Evolutionary conservation across 139 green algal species (phyloP).

Genomic region (Coccomyxa sp.): DNA sequence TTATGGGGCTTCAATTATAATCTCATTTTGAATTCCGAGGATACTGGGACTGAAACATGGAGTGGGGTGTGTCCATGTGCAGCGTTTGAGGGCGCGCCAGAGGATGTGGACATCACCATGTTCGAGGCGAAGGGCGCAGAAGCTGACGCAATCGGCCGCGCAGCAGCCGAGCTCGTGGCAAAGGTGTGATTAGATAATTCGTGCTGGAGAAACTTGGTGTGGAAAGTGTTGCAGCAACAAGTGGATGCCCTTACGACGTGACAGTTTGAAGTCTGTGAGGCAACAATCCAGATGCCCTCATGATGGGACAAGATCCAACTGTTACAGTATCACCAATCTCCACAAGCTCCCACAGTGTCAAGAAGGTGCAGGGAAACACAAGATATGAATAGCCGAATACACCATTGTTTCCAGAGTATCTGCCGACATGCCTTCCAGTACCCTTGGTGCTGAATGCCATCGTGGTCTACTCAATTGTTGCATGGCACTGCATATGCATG

Average conservation of each 20-base stretch:
- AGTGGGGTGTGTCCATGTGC: not conserved
- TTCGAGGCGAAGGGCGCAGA: conserved; percentile 24
- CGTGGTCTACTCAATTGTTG: no score
- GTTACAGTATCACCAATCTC: not conserved
- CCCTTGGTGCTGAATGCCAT: no score
- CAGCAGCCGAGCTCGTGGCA: conserved; percentile 44
- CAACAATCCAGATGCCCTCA: not conserved
- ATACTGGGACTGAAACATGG: no score
- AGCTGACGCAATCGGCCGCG: conserved; percentile 29
- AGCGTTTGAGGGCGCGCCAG: conserved; percentile 56
- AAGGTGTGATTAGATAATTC: not conserved
- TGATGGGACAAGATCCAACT: not conserved
- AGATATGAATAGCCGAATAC: no score
- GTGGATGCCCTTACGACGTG: not conserved
- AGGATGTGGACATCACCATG: conserved; percentile 77
- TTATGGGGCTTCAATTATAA: no score
- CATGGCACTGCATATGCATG: no score
- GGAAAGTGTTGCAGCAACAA: no score
- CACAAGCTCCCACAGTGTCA: not conserved
- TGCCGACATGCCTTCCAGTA: no score
- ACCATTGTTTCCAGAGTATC: no score
- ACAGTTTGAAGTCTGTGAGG: not conserved
- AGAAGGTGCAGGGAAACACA: no score
- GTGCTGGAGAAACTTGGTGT: no score
- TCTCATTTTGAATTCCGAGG: no score